Evolutionary conservation across 208 protist species (phyloP).

Genomic region (Leishmania tropica): DNA sequence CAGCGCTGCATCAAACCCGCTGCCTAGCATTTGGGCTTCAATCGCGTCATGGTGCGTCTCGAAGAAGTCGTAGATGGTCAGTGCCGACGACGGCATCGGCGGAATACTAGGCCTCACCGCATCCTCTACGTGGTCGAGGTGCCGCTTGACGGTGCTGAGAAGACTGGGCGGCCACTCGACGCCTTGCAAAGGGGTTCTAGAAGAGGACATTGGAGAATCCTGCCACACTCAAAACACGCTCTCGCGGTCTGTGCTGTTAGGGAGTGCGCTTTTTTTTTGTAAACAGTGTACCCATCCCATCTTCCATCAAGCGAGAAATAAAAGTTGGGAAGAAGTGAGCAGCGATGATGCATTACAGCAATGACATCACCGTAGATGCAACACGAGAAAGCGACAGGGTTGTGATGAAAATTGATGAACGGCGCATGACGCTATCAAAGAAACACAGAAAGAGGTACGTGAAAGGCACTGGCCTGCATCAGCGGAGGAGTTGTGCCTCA

Average conservation of each 20-base stretch:
- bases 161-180: conserved; percentile 61
- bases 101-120: conserved; percentile 48
- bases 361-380: neutral
- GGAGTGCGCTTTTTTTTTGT: neutral
- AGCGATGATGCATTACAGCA: neutral
- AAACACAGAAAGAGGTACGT: neutral
- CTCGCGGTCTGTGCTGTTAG: neutral
- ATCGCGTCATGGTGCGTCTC: conserved; percentile 29
- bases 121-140: conserved; percentile 71
- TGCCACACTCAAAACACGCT: neutral
- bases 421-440: neutral
- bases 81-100: conserved; percentile 32
- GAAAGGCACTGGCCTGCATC: neutral
- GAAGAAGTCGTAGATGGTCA: conserved; percentile 68
- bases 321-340: too few relatives aligned
- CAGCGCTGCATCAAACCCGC: conserved; percentile 35
- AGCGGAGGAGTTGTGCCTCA: neutral
- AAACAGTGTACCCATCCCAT: neutral
- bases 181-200: neutral
- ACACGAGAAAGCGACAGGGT: neutral
- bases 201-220: neutral
- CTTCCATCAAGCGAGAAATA: neutral
- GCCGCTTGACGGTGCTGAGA: conserved; percentile 38
- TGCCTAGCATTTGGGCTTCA: conserved; percentile 12
- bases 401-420: neutral